phyloP scores from a whole-genome alignment of 1,284 basidiomycete genomes.

The Sphaerobolus stellatus region DNA sequence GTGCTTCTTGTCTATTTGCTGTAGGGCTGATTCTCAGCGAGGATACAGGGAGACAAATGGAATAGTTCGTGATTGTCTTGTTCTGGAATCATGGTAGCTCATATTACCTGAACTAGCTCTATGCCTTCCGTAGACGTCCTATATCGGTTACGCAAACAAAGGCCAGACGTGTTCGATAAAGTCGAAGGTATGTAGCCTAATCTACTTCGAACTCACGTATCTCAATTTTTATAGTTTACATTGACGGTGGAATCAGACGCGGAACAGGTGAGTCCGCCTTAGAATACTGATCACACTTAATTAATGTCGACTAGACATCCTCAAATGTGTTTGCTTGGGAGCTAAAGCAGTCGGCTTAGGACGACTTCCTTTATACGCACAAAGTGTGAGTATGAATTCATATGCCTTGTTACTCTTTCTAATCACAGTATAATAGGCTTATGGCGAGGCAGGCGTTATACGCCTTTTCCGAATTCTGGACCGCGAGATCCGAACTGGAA shows the following conservation, averaged over 20 bases:
- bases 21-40: constrained; percentile 11
- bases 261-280: constrained; percentile 62
- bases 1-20: constrained; percentile 21
- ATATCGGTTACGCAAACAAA: constrained; percentile 66
- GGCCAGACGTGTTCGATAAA: constrained; percentile 75
- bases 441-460: constrained; percentile 79
- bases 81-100: neutral
- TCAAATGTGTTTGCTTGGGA: constrained; percentile 90
- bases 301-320: constrained; percentile 56
- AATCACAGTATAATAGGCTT: constrained; percentile 50
- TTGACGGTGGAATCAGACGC: constrained; percentile 85
- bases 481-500: constrained; percentile 78
- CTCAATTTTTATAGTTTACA: constrained; percentile 59
- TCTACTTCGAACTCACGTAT: neutral
- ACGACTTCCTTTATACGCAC: constrained; percentile 87
- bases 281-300: neutral
- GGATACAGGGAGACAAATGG: constrained; percentile 74
- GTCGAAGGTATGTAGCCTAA: constrained; percentile 51
- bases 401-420: neutral
- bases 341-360: constrained; percentile 90
- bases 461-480: constrained; percentile 73
- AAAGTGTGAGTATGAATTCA: constrained; percentile 56
- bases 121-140: constrained; percentile 76
- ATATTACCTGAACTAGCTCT: constrained; percentile 51
- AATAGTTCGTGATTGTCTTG: constrained; percentile 53